A percentile compares a stretch with the other conserved stretches of the same genome.
Conservation (phyloP, 2,329 filamentous ascomycete species). For the Hymenoscyphus occultus region DNA sequence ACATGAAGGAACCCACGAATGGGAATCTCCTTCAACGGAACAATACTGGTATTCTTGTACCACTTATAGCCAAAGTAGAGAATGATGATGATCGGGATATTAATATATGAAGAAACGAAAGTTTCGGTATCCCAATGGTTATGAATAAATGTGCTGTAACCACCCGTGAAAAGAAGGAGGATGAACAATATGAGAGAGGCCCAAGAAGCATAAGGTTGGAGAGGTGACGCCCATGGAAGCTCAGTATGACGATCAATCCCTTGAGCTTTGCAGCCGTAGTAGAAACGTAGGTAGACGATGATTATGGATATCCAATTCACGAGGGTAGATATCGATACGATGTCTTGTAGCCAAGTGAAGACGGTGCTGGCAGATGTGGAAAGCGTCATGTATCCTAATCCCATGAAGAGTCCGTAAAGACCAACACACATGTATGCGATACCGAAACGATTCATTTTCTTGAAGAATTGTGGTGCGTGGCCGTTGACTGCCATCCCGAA, state of each 20-base stretch:
- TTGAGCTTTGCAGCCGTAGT: conserved; percentile 54
- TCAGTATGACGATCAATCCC: conserved; percentile 45
- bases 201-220: conserved; percentile 59
- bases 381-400: conserved; percentile 69
- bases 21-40: conserved; percentile 39
- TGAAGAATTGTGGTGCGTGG: conserved; percentile 54
- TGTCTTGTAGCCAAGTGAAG: conserved; percentile 64
- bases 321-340: conserved; percentile 62
- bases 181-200: conserved; percentile 49
- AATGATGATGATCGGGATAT: conserved; percentile 57
- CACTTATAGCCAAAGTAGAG: conserved; percentile 53
- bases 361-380: conserved; percentile 54
- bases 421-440: conserved; percentile 53
- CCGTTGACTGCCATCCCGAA: conserved; percentile 56
- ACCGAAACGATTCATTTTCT: conserved; percentile 55
- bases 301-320: conserved; percentile 62
- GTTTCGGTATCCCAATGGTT: conserved; percentile 52
- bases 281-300: conserved; percentile 57
- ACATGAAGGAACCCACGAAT: conserved; percentile 41
- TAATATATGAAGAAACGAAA: conserved; percentile 63
- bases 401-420: conserved; percentile 55
- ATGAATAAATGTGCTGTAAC: conserved; percentile 46
- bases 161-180: conserved; percentile 57
- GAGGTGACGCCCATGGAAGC: conserved; percentile 52
- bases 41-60: conserved; percentile 46